These are phyloP conservation scores for Pseudopithomyces maydicus DNA, from an alignment of 2,329 filamentous ascomycete genomes.

Conservation along the genomic window DNA sequence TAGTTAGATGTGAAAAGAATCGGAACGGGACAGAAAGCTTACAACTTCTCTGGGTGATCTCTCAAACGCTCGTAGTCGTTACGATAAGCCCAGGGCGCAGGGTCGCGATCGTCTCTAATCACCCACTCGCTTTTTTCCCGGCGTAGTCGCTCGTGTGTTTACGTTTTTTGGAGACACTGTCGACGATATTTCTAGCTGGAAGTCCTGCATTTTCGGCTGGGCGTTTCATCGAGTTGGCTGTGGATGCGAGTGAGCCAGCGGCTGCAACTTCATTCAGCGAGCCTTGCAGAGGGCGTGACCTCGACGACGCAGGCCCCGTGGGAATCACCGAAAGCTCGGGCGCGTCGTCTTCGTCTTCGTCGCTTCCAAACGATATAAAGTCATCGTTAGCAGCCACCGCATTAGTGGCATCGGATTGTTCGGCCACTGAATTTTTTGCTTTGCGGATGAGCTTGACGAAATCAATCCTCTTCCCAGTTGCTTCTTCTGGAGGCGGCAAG, in stretches of 20 bases:
- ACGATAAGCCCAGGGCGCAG: slow-evolving; percentile 55
- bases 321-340: not conserved
- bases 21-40: slow-evolving; percentile 6
- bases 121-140: slow-evolving; percentile 50
- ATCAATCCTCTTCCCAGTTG: slow-evolving; percentile 76
- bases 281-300: slow-evolving; percentile 18
- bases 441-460: slow-evolving; percentile 92
- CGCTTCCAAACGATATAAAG: slow-evolving; percentile 85
- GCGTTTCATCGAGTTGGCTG: not conserved
- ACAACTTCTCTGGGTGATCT: slow-evolving; percentile 59
- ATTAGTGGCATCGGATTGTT: slow-evolving; percentile 60
- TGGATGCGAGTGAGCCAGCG: slow-evolving; percentile 11
- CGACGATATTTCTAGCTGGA: slow-evolving; percentile 9
- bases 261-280: slow-evolving; percentile 25
- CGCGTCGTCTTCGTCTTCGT: slow-evolving; percentile 55
- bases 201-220: slow-evolving; percentile 7
- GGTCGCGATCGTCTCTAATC: slow-evolving; percentile 38
- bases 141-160: slow-evolving; percentile 59
- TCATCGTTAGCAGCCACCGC: slow-evolving; percentile 64
- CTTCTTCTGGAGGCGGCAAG: slow-evolving; percentile 78
- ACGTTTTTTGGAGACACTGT: slow-evolving; percentile 62
- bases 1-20: not conserved
- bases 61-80: slow-evolving; percentile 60
- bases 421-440: slow-evolving; percentile 67
- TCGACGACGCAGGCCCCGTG: not conserved